These are phyloP conservation scores for Leucosporidium yakuticum DNA, from an alignment of 768 basidiomycete genomes.

Conservation along the genomic window DNA sequence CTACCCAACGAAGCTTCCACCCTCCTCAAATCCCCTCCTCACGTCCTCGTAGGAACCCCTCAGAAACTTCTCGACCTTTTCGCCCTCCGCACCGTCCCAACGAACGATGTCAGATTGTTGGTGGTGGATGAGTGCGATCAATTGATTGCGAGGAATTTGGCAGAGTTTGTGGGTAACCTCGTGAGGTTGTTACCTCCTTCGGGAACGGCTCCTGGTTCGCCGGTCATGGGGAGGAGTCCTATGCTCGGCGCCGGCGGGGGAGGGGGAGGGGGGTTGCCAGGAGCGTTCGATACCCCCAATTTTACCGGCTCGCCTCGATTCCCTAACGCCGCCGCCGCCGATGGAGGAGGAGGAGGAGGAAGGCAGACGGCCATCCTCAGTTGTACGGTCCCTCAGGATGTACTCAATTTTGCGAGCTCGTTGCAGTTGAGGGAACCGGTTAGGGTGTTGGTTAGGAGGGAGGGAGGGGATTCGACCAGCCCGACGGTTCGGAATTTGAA, in stretches of 20 bases:
- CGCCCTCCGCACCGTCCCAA: slow-evolving; percentile 44
- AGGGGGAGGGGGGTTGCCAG: slow-evolving; percentile 37
- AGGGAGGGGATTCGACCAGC: slow-evolving; percentile 36
- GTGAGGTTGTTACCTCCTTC: slow-evolving; percentile 82
- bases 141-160: slow-evolving; percentile 89
- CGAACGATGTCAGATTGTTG: slow-evolving; percentile 73
- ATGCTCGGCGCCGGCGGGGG: slow-evolving; percentile 2
- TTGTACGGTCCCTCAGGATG: slow-evolving; percentile 93
- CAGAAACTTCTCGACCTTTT: slow-evolving; percentile 92
- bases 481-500: slow-evolving; percentile 66
- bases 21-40: slow-evolving; percentile 78
- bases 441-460: slow-evolving; percentile 86
- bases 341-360: slow-evolving; percentile 44
- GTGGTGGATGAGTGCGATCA: slow-evolving; percentile 98
- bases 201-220: slow-evolving; percentile 49
- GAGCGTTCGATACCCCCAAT: slow-evolving; percentile 33
- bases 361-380: slow-evolving; percentile 93
- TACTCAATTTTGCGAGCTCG: slow-evolving; percentile 85
- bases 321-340: not conserved
- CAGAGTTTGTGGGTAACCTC: slow-evolving; percentile 89
- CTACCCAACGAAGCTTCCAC: slow-evolving; percentile 60
- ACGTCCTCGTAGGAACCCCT: slow-evolving; percentile 93
- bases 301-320: slow-evolving; percentile 16
- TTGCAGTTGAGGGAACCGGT: slow-evolving; percentile 95
- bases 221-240: slow-evolving; percentile 30